Conservation (phyloP, 495 filamentous ascomycete genomes). For the Aspergillus wentii region DNA sequence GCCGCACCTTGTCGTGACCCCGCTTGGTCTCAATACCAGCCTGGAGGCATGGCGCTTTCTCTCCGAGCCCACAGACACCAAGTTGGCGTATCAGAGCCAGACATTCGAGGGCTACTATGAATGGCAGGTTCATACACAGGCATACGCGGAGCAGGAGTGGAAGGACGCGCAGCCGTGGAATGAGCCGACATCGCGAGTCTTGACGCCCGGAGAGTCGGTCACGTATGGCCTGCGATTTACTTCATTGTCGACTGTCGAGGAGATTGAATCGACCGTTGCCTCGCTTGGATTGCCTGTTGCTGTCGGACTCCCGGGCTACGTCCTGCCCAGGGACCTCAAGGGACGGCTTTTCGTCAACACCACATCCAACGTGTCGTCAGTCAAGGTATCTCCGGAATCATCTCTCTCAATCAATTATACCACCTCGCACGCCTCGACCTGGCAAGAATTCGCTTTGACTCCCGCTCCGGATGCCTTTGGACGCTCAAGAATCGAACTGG, state of each 20-base stretch:
- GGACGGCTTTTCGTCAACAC: conserved; percentile 34
- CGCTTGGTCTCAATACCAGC: conserved; percentile 28
- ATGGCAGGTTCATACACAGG: conserved; percentile 43
- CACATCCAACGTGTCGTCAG: conserved; percentile 5
- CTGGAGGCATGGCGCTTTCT: conserved; percentile 49
- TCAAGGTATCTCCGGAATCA: conserved; percentile 12
- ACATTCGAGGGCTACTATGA: conserved; percentile 50
- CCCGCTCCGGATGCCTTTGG: conserved; percentile 20
- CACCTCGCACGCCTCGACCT: too few species aligned
- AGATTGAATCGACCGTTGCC: conserved; percentile 33
- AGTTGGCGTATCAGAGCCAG: conserved; percentile 38
- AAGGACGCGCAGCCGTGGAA: conserved; percentile 39
- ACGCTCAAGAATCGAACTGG: conserved; percentile 32
- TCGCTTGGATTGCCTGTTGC: conserved; percentile 35
- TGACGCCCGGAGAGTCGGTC: conserved; percentile 32
- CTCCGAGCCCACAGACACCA: conserved; percentile 13
- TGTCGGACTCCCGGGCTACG: conserved; percentile 43
- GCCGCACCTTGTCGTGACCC: conserved; percentile 42
- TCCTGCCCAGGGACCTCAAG: conserved; percentile 36
- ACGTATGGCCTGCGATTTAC: conserved; percentile 44
- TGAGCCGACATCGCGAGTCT: conserved; percentile 31
- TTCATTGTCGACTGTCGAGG: conserved; percentile 28
- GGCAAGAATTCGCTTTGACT: too few species aligned
- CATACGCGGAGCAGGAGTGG: conserved; percentile 49
- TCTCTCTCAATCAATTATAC: conserved; percentile 20